Conservation (phyloP, 768 basidiomycete species). For the Galerina marginata region DNA sequence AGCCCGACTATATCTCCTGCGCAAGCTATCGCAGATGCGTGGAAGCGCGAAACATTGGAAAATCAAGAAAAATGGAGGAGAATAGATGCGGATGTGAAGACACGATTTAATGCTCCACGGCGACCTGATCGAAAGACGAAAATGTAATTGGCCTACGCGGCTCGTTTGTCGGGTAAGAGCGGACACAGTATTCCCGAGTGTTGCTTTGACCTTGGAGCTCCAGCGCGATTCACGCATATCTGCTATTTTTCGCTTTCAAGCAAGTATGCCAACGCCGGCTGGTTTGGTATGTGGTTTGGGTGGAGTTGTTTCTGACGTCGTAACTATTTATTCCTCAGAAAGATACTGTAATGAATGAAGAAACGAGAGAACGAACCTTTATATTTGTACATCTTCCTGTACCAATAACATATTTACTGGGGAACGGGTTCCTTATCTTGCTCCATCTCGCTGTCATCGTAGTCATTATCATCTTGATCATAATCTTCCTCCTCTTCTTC, state of each 20-base stretch:
- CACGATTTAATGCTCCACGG: constrained; percentile 50
- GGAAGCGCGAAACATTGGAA: constrained; percentile 66
- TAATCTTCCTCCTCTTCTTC: constrained; percentile 66
- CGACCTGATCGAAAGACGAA: constrained; percentile 51
- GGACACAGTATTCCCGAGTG: constrained; percentile 2
- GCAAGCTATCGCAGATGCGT: constrained; percentile 70
- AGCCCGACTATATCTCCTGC: constrained; percentile 51
- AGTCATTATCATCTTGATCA: constrained; percentile 48
- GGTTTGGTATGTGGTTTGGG: constrained; percentile 13
- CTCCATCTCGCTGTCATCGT: constrained; percentile 40
- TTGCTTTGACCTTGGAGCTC: constrained; percentile 15
- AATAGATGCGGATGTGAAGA: constrained; percentile 53
- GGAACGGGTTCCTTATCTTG: constrained; percentile 29
- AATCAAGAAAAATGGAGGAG: constrained; percentile 63
- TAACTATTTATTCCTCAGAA: constrained; percentile 29
- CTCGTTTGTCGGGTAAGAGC: constrained; percentile 22
- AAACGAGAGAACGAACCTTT: constrained; percentile 26
- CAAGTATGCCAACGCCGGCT: constrained; percentile 6
- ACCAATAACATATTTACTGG: constrained; percentile 19
- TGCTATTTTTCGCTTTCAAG: constrained; percentile 24
- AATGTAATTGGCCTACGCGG: constrained; percentile 44
- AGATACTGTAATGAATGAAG: constrained; percentile 14
- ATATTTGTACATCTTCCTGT: constrained; percentile 23
- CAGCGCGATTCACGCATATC: constrained; percentile 15
- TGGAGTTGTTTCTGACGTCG: constrained; percentile 25